These are phyloP conservation scores for Ogataea sp. DNA, from an alignment of 805 yeast species.

Conservation along the genomic window DNA sequence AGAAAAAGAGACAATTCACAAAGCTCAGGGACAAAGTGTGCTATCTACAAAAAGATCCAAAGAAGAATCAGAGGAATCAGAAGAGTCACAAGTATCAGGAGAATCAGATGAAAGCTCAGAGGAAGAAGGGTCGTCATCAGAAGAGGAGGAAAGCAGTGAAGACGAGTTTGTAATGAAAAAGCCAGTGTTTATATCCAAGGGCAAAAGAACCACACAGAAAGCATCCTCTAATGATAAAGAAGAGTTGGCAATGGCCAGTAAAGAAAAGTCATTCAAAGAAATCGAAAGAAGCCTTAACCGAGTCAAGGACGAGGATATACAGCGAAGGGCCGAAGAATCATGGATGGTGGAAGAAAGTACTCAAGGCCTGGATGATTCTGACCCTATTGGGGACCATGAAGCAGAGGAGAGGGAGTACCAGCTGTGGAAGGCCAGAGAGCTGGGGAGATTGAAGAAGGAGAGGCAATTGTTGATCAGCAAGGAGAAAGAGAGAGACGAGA, in stretches of 20 bases:
- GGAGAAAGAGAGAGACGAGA: constrained; percentile 20
- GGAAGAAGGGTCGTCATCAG: not conserved
- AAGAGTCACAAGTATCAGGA: not conserved
- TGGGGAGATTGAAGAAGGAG: constrained; percentile 23
- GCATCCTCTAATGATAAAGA: not conserved
- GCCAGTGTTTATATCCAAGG: constrained; percentile 15
- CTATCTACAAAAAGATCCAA: too few species aligned
- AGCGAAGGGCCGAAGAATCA: constrained; percentile 9
- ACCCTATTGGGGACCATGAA: constrained; percentile 43
- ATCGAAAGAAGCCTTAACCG: constrained; percentile 19
- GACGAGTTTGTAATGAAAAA: not conserved
- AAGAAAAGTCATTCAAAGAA: constrained; percentile 10
- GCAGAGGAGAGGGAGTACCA: constrained; percentile 20
- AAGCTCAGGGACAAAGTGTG: too few species aligned
- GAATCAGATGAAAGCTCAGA: not conserved
- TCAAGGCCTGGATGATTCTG: constrained; percentile 47
- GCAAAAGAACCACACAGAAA: constrained; percentile 7
- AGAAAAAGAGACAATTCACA: too few species aligned
- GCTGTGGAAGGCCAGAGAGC: constrained; percentile 27
- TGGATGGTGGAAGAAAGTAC: constrained; percentile 16
- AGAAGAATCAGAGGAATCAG: not conserved
- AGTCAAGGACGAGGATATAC: constrained; percentile 14
- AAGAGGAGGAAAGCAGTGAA: not conserved
- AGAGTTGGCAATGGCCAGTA: constrained; percentile 3
- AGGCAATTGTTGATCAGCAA: constrained; percentile 12